A percentile compares a stretch with the other conserved stretches of the same genome.
phyloP scores from a whole-genome alignment of 2,329 filamentous ascomycete genomes.

The Fusarium sp. region DNA sequence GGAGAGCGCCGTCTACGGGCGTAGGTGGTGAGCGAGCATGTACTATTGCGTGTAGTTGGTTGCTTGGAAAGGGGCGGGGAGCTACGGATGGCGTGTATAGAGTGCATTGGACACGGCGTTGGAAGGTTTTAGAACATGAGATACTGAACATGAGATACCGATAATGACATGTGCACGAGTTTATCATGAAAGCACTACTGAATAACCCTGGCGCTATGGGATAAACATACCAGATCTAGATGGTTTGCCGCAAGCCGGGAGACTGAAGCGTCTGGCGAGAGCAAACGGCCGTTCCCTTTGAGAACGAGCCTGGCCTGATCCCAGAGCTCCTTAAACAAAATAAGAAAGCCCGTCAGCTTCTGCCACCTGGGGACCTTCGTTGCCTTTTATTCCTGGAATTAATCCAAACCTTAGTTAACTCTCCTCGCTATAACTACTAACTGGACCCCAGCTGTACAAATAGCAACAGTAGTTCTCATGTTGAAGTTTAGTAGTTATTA shows the following conservation, averaged over 20 bases:
- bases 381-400: background rate
- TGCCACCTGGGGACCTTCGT: background rate
- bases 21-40: slow-evolving; percentile 25
- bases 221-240: background rate
- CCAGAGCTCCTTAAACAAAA: background rate
- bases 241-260: background rate
- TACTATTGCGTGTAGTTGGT: background rate
- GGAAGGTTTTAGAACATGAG: background rate
- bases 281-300: background rate
- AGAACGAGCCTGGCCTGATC: background rate
- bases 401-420: too few relatives aligned
- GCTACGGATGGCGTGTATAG: background rate
- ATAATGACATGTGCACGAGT: background rate
- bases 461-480: background rate
- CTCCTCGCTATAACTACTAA: background rate
- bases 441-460: background rate
- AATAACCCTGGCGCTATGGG: background rate
- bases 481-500: background rate
- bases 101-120: background rate
- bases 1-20: slow-evolving; percentile 35
- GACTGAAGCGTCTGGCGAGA: background rate
- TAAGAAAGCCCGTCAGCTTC: background rate
- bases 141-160: background rate
- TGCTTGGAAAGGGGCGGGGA: background rate
- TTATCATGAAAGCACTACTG: background rate